Percentiles rank a stretch among this genome's conserved stretches.
These are phyloP conservation scores for Malassezia obtusa DNA, from an alignment of 1,284 basidiomycete species.

Conservation along the genomic window DNA sequence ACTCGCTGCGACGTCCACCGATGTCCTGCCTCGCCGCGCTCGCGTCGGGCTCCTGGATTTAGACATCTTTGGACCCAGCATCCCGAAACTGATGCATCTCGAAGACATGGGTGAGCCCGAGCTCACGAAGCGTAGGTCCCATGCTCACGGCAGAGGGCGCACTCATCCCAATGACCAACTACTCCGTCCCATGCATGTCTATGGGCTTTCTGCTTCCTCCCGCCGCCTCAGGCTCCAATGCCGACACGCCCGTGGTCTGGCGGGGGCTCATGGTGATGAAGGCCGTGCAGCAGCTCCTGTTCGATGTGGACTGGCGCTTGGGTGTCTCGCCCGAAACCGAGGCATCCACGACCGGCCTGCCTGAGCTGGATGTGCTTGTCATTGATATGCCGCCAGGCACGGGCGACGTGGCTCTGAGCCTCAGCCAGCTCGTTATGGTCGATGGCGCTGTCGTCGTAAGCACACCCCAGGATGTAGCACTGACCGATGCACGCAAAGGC, in stretches of 20 bases:
- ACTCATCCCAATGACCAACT: constrained; percentile 73
- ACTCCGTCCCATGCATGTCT: constrained; percentile 88
- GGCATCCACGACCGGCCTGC: constrained; percentile 3
- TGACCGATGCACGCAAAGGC: constrained; percentile 84
- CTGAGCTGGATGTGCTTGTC: constrained; percentile 67
- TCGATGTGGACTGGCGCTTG: constrained; percentile 81
- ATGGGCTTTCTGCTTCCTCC: constrained; percentile 67
- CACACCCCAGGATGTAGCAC: constrained; percentile 88
- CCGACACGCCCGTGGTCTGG: constrained; percentile 80
- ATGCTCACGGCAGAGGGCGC: constrained; percentile 50
- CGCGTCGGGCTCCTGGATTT: constrained; percentile 81
- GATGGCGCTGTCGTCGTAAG: constrained; percentile 56
- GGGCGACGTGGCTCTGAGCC: constrained; percentile 83
- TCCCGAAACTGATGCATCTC: constrained; percentile 91
- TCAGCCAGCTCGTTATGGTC: constrained; percentile 70
- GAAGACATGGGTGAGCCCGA: constrained; percentile 69
- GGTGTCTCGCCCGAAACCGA: constrained; percentile 12
- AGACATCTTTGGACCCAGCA: constrained; percentile 88
- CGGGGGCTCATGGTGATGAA: constrained; percentile 98
- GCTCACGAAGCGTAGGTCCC: constrained; percentile 53
- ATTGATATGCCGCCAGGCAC: constrained; percentile 97
- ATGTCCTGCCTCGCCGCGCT: constrained; percentile 15
- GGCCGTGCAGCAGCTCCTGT: constrained; percentile 88
- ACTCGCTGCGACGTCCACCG: constrained; percentile 47
- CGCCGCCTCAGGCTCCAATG: constrained; percentile 27